Evolutionary conservation across 2,329 filamentous ascomycete species (phyloP), one percentile per base, ranked within the genome.

Genomic region (Aspergillus novofumigatus): DNA sequence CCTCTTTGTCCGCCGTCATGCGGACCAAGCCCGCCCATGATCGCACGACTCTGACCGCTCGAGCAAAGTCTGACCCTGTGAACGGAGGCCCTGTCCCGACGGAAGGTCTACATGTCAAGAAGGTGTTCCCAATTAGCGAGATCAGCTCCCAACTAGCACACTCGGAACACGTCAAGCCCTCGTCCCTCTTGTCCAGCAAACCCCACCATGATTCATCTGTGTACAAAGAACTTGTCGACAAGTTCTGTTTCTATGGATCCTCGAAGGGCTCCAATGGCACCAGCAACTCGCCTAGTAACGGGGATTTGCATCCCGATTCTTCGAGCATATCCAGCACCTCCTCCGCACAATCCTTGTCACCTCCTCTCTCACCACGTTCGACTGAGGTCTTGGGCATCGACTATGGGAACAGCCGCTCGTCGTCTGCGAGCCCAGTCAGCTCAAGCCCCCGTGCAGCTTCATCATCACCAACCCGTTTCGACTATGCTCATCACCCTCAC

Each of bases 201-300:
- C 86, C 87, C 48, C 81, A 84, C 69, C 87, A 96, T 64, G 85
- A 92, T 59, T 95, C 92, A 62, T 87, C 91, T 59, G 92, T 93
- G 59, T 97, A 99, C 75, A 91, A 95, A 77, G 94, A 99, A 78
- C 84, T 99, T 64, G 89, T 99, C 75, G 92, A 96, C 81, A 97
- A 96, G 81, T 99, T 96, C 83, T 99, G 94, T 83, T 99, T 97
- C 86, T 83, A 79, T 73, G 81, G 81, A 56, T 81, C 80, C 53
- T 71, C 75, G 38, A 78, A 78, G 67, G 69, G 67, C 44, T 72
- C 75, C 48, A 49, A 52, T n/a, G 23, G 17, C 50, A 53, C 42
- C 49, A 58, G 47, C 38, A 11, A 14, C 47, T 28, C 45, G 8
- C 35, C 44, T 23, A 41, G 50, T 20, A 47, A 32, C 21, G 25